Base-by-base conservation (phyloP, 2,329 filamentous ascomycete species). In the Fusarium sp. region DNA sequence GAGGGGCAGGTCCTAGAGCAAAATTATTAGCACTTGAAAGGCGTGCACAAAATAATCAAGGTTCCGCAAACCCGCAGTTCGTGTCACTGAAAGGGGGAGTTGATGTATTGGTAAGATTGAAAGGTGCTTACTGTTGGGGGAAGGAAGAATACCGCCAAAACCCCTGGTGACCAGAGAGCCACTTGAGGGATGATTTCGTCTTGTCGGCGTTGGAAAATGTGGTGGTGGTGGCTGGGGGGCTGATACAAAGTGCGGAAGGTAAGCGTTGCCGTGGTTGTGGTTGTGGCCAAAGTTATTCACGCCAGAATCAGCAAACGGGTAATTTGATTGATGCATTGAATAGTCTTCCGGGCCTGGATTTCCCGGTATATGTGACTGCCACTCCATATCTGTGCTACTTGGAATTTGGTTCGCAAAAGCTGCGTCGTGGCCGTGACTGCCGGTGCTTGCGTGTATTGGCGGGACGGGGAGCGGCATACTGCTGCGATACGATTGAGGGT, bases 331-430 rank as follows among this genome's bases (percentile, higher is more conserved):
- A 42, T 71, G 63, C 20, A 71, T 66, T 66, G 73, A 68, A 65
- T 74, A 69, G 48, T 62, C 55, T 60, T 73, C 74, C 42, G 64
- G 63, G 9, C 61, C 69, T 41, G 62, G 65, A 7, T 63, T 59
- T 25, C 67, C 60, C 27, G 45, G 46, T 20, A 65, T 40, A 41
- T 58, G 51, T 56, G 70, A 40, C 53, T 71, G 73, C 52, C 74
- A 75, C 48, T 61, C 64, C 27, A 64, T 44, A 40, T 70, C 61
- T 48, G 68, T 70, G 20, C 32, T 59, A 22, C 27, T 48, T 32
- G 74, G 70, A 44, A 71, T 46, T 59, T 75, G 74, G 49, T 75
- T 69, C 44, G 57, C 61, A 56, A 73, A 75, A 11, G 70, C 65
- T 42, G 61, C 55, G 44, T 74, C 74, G 29, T 64, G 66, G 20